A percentile compares a stretch with the other conserved stretches of the same genome.
phyloP scores from a whole-genome alignment of 441 rosid genomes.

The Euphorbia schlechtendalii region DNA sequence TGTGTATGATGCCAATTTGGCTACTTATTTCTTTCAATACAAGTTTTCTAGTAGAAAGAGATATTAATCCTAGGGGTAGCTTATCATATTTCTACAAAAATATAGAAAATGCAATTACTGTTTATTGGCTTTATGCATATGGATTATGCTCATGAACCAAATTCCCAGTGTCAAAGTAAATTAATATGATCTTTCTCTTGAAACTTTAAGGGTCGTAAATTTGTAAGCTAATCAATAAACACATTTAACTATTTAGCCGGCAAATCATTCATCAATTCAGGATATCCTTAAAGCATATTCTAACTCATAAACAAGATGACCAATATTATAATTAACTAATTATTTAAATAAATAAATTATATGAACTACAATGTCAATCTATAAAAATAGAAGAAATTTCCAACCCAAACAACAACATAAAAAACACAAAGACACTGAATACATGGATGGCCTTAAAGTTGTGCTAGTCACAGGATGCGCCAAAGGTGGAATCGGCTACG shows the following conservation, averaged over 20 bases:
- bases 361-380: background rate
- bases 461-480: conserved; percentile 62
- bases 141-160: background rate
- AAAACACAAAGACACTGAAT: background rate
- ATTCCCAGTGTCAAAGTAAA: background rate
- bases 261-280: conserved; percentile 16
- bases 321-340: background rate
- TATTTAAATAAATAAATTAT: background rate
- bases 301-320: conserved; percentile 7
- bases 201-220: background rate
- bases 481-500: conserved; percentile 60
- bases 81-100: too few relatives aligned
- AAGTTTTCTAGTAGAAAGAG: background rate
- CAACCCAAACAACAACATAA: background rate
- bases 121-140: background rate
- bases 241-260: conserved; percentile 21
- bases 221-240: too few relatives aligned
- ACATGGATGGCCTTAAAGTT: conserved; percentile 36
- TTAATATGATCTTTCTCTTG: background rate
- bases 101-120: too few relatives aligned
- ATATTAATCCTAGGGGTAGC: background rate
- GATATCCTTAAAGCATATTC: conserved; percentile 31
- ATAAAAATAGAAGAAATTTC: background rate
- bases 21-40: background rate
- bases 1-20: background rate